Base-by-base conservation (phyloP, 2,329 filamentous ascomycete species). In the Penicillium corylophilum region DNA sequence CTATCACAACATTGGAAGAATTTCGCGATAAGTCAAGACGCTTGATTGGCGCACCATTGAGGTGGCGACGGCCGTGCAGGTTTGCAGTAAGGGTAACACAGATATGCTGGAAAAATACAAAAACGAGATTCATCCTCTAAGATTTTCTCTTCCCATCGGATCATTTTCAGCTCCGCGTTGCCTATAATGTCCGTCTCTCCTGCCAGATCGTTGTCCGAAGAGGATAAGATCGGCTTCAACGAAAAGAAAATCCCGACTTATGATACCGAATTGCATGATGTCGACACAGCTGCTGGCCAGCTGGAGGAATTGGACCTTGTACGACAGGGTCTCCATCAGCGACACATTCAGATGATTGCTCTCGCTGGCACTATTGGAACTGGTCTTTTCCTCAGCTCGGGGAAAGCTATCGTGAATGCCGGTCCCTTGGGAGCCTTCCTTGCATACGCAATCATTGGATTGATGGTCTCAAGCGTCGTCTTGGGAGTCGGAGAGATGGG, bases 401-500 rank as follows among this genome's bases (percentile, higher is more conserved):
- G 68, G 1, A 54, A 54, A 36, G 64, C 65, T 9, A 55, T 71
- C 35, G 57, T 59, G 3, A 58, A 53, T 43, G 59, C 57, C 15
- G 68, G 68, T 3, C 68, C 68, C 12, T 45, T 64, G 7, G 62
- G 63, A 3, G 59, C 59, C 2, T 56, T 65, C 15, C 51, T 75
- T 8, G 71, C 66, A 5, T 75, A 74, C 49, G 38, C 62, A 0
- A 61, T 72, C 36, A 67, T 73, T 28, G 74, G 74, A 9, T 28
- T 71, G 4, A 56, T 66, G 3, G 68, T 69, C 0, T 65, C 60
- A 10, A 65, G 62, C 31, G 69, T 76, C 0, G 62, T 69, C 0
- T 61, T 70, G 10, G 63, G 65, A 7, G 64, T 71, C 5, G 72
- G 67, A 5, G 73, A 75, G 50, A 68, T 75, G 50, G 64, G 66